A percentile compares a stretch with the other conserved stretches of the same genome.
These are phyloP conservation scores for Hymenoscyphus albidus DNA, from an alignment of 2,329 filamentous ascomycete genomes.

Conservation along the genomic window DNA sequence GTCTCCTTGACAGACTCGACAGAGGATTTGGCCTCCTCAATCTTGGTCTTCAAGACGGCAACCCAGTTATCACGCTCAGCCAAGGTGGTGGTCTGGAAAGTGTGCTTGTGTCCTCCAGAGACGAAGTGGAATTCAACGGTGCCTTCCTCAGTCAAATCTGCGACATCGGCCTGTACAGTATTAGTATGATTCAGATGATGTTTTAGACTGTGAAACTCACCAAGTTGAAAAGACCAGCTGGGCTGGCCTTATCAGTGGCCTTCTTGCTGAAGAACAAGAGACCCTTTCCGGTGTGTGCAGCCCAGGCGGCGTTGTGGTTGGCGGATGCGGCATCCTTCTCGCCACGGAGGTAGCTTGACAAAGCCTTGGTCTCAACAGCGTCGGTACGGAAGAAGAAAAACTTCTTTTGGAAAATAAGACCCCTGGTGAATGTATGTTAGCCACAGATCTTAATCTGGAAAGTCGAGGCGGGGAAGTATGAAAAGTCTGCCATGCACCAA, in stretches of 20 bases:
- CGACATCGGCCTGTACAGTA: slow-evolving; percentile 47
- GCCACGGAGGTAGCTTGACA: slow-evolving; percentile 74
- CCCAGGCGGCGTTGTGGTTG: slow-evolving; percentile 82
- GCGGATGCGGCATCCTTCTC: slow-evolving; percentile 75
- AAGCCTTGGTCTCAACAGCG: slow-evolving; percentile 67
- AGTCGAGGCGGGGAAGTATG: background rate
- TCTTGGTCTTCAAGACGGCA: slow-evolving; percentile 74
- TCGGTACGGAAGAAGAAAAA: slow-evolving; percentile 85
- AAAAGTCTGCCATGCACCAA: background rate
- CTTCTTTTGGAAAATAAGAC: slow-evolving; percentile 83
- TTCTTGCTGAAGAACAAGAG: slow-evolving; percentile 82
- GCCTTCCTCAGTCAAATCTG: slow-evolving; percentile 70
- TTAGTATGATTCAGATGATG: slow-evolving; percentile 3
- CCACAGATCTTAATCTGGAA: background rate
- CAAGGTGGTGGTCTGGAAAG: slow-evolving; percentile 74
- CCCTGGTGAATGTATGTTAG: slow-evolving; percentile 48
- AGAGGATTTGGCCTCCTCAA: slow-evolving; percentile 78
- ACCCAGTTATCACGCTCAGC: slow-evolving; percentile 93
- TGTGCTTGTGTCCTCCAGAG: slow-evolving; percentile 84
- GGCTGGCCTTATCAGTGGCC: slow-evolving; percentile 73
- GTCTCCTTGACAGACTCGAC: slow-evolving; percentile 69
- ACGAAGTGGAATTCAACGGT: slow-evolving; percentile 81
- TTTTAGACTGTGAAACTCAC: slow-evolving; percentile 48
- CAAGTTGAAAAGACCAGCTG: slow-evolving; percentile 78
- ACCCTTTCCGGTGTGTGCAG: slow-evolving; percentile 89